Percentiles rank a stretch among this genome's conserved stretches.
Evolutionary conservation across 1,284 basidiomycete genomes (phyloP).

Genomic region (Ceratobasidium sp.): DNA sequence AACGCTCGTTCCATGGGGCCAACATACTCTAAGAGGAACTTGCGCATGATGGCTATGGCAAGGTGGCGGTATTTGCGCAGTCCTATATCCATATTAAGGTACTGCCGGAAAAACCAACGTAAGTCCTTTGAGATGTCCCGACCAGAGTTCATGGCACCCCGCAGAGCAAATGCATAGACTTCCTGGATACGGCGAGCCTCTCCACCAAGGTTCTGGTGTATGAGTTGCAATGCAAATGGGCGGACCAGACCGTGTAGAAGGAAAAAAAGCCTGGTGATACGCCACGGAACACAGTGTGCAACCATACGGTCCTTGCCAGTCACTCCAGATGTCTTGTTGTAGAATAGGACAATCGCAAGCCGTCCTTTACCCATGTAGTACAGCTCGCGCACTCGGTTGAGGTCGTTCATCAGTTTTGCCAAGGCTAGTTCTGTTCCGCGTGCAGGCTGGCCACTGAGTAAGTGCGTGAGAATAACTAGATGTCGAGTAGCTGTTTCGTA

Average conservation of each 20-base stretch:
- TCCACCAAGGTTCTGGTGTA: neutral
- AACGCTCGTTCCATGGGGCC: constrained; percentile 9
- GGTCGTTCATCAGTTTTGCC: neutral
- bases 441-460: neutral
- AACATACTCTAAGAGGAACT: neutral
- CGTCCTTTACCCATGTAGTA: neutral
- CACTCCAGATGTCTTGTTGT: constrained; percentile 9
- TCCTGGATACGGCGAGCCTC: neutral
- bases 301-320: constrained; percentile 13
- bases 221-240: neutral
- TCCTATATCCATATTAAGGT: neutral
- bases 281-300: constrained; percentile 24
- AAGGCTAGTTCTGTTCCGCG: neutral
- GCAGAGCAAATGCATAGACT: constrained; percentile 5
- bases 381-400: neutral
- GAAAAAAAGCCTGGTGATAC: constrained; percentile 7
- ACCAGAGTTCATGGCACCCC: neutral
- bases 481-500: neutral
- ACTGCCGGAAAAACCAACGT: neutral
- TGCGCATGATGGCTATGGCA: constrained; percentile 1
- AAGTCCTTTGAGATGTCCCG: no score
- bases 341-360: constrained; percentile 6
- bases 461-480: neutral
- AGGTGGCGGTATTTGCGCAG: constrained; percentile 4
- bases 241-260: neutral